Conservation (phyloP, 495 filamentous ascomycete genomes). For the Penicillium herquei region DNA sequence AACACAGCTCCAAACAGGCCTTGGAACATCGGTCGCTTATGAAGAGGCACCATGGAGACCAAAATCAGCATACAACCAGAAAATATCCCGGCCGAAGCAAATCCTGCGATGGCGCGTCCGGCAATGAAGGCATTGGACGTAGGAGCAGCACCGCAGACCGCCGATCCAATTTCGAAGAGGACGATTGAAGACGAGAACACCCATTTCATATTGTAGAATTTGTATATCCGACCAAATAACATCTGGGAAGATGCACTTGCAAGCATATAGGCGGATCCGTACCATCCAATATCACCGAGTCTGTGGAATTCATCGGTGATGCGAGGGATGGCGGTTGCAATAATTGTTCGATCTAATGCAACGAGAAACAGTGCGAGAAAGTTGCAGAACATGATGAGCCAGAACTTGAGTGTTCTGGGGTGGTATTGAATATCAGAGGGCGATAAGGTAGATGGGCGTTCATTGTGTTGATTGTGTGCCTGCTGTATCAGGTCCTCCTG, state of each 20-base stretch:
- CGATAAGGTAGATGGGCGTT: too few species aligned
- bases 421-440: neutral
- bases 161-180: slow-evolving; percentile 62
- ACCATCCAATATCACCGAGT: slow-evolving; percentile 59
- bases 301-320: slow-evolving; percentile 68
- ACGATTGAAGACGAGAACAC: slow-evolving; percentile 59
- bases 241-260: slow-evolving; percentile 47
- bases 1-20: slow-evolving; percentile 47
- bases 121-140: slow-evolving; percentile 68
- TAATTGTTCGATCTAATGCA: slow-evolving; percentile 57
- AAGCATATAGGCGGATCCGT: slow-evolving; percentile 51
- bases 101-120: slow-evolving; percentile 52
- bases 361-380: neutral
- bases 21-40: slow-evolving; percentile 53
- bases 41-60: slow-evolving; percentile 54
- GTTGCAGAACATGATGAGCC: slow-evolving; percentile 6
- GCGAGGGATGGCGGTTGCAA: slow-evolving; percentile 67
- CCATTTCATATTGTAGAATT: slow-evolving; percentile 55
- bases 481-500: too few species aligned
- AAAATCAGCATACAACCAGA: slow-evolving; percentile 54
- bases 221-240: slow-evolving; percentile 61
- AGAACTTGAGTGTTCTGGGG: slow-evolving; percentile 4
- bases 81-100: slow-evolving; percentile 52
- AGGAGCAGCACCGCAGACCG: slow-evolving; percentile 71
- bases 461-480: too few species aligned